Evolutionary conservation across 805 yeast genomes (phyloP).

Genomic region (Saitoella complicata): DNA sequence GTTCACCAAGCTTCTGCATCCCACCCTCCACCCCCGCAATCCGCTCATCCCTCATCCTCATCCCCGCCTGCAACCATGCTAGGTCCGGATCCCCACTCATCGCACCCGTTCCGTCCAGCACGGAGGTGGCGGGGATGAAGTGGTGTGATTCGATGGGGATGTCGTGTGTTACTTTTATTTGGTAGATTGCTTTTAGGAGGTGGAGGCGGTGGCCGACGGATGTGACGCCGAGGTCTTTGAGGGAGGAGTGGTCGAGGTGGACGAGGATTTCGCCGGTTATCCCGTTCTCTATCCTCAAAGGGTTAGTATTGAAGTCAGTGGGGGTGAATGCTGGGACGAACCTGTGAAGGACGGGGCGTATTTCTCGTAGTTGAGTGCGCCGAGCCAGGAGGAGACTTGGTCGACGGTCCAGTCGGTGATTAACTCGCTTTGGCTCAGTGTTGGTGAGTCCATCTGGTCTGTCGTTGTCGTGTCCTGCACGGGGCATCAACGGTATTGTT

Average conservation of each 20-base stretch:
- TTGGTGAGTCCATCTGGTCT: no score
- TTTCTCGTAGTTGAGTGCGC: slow-evolving; percentile 8
- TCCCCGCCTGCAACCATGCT: slow-evolving; percentile 7
- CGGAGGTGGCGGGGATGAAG: slow-evolving; percentile 20
- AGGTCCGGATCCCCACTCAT: slow-evolving; percentile 12
- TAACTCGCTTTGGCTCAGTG: no score
- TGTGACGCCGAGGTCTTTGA: slow-evolving; percentile 52
- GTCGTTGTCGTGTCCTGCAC: no score
- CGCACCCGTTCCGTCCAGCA: slow-evolving; percentile 16
- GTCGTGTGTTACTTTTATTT: slow-evolving; percentile 25
- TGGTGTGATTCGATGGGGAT: slow-evolving; percentile 14
- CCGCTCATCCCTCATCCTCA: slow-evolving; percentile 18
- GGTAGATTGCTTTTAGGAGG: slow-evolving; percentile 44
- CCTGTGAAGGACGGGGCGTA: slow-evolving; percentile 3
- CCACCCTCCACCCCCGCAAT: slow-evolving; percentile 21
- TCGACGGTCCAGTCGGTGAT: slow-evolving; percentile 8
- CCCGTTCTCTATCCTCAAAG: slow-evolving; percentile 35
- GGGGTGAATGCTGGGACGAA: neutral
- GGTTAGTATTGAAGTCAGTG: neutral
- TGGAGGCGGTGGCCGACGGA: slow-evolving; percentile 39
- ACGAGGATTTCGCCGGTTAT: slow-evolving; percentile 61
- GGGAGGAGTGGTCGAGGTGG: slow-evolving; percentile 50
- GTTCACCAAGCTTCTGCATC: slow-evolving; percentile 32
- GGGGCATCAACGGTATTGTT: no score
- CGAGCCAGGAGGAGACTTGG: slow-evolving; percentile 10